Conservation (phyloP, 225 moss, liverwort and hornwort species). For the Polytrichum formosum region DNA sequence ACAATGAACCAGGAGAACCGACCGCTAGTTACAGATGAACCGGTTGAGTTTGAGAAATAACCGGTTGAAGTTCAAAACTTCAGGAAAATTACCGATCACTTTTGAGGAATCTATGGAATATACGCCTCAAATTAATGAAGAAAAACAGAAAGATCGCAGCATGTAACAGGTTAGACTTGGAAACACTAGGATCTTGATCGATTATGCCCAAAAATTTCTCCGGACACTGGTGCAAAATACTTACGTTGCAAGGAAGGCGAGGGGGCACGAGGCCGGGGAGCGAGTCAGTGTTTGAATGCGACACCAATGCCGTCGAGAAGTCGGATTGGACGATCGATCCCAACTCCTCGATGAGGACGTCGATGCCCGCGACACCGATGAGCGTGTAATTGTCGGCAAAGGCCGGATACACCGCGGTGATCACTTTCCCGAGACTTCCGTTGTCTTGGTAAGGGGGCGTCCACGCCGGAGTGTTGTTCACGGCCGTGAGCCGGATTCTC, state of each 20-base stretch:
- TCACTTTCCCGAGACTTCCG: constrained; percentile 17
- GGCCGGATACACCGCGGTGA: constrained; percentile 27
- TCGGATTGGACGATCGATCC: constrained; percentile 21
- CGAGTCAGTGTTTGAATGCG: constrained; percentile 4
- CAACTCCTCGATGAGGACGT: constrained; percentile 23
- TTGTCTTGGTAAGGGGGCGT: constrained; percentile 16
- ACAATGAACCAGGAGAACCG: too few relatives aligned
- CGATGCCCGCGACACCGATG: constrained; percentile 31
- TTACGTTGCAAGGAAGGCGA: constrained; percentile 17
- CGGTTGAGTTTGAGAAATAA: too few relatives aligned
- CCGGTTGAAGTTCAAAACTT: too few relatives aligned
- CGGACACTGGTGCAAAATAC: background rate
- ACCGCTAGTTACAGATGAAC: too few relatives aligned
- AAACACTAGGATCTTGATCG: too few relatives aligned
- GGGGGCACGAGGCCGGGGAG: constrained; percentile 6
- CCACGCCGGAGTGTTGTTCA: constrained; percentile 16
- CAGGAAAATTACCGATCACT: too few relatives aligned
- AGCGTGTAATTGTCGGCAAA: constrained; percentile 33
- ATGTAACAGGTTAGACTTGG: too few relatives aligned
- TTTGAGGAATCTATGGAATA: too few relatives aligned
- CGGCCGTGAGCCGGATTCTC: constrained; percentile 10
- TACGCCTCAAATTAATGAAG: too few relatives aligned
- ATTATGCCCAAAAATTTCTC: too few relatives aligned
- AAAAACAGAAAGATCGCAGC: too few relatives aligned
- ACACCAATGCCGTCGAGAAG: constrained; percentile 1